Evolutionary conservation across 2,329 filamentous ascomycete species (phyloP), one percentile per base, ranked within the genome.

Genomic region (Raffaelea deltoideospora): DNA sequence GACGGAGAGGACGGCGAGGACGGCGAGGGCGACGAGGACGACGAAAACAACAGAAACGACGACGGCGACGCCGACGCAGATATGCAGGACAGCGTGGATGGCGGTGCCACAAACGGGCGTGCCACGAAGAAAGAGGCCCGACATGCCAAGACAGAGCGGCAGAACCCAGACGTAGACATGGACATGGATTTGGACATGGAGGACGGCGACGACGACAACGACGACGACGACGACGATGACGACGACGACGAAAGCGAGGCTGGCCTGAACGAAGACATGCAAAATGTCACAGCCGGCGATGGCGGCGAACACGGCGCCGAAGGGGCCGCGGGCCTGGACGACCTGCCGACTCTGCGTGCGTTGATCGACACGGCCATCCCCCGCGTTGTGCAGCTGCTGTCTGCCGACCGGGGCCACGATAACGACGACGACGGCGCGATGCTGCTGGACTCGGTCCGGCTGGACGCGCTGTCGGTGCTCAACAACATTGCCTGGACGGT

Each of bases 401-500:
- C 56, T 37, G 52, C 62, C 7, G 8, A 27, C 60, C 10, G 19
- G 35, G 15, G 13, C 11, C 13, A 7, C 15, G 38, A 36, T 19
- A 26, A 48, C 51, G 10, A 55, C 57, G 37, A 64, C 17, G 59
- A 63, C 22, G 48, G 56, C 14, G 50, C 61, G 11, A 50, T 58
- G 7, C 55, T 77, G 29, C n/a, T n/a, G n/a, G n/a, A n/a, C n/a
- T n/a, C n/a, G n/a, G n/a, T n/a, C n/a, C 69, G 69, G 43, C 53
- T 53, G 17, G 63, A 67, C 44, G 68, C 75, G 15, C 55, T 80
- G 19, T 67, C 70, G 3, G 66, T 72, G 14, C 61, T 81, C 40
- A 78, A 72, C 59, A 80, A 80, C 53, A 69, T 79, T 37, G 63
- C 75, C 37, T 80, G 76, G 74, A 76, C 74, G 10, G 59, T 77